Evolutionary conservation across 768 basidiomycete species (phyloP), one percentile per base, ranked within the genome.

Genomic region (Panaeolus cyanescens): DNA sequence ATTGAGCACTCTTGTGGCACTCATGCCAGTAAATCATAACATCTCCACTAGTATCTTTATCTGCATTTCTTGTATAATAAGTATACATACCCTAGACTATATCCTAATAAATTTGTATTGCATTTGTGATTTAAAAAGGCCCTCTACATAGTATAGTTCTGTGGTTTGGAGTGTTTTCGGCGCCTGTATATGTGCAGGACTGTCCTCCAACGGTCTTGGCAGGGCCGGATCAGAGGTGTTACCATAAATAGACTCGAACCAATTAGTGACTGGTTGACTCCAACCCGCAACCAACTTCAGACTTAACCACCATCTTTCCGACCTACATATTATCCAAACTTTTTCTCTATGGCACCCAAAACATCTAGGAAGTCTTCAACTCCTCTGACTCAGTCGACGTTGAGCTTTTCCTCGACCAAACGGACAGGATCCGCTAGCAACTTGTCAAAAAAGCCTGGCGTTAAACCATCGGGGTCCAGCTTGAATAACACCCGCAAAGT

Each of bases 1-100:
- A 70, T 91, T 17, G 91, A 92, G 69, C 77, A 84, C 42, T 85
- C 83, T 58, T 92, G 91, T 72, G 91, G 90, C 25, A 91, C 89
- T 31, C 32, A 28, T 19, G 12, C 45, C 25, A 30, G 22, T 20
- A 4, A 8, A 50, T 28, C 8, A 12, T 50, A 50, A 15, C 4
- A 13, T 28, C 30, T 1, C 2, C 15, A 25, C 22, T 4, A 1
- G 8, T 3, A 8, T 20, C n/a, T 40, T 13, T 4, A 4, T 13
- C 12, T 10, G 3, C 19, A 40, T 40, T 25, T 45, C n/a, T n/a
- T n/a, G n/a, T n/a, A 50, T 50, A 5, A 20, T 15, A 6, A 8
- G 13, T 28, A 50, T 9, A 15, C 9, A 42, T 50, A 50, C 45
- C 45, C 22, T 50, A 28, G 25, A 50, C 25, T 40, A 20, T 40